Evolutionary conservation across 441 rosid species (phyloP), one percentile per base, ranked within the genome.

Genomic region (Dalechampia spathulata): DNA sequence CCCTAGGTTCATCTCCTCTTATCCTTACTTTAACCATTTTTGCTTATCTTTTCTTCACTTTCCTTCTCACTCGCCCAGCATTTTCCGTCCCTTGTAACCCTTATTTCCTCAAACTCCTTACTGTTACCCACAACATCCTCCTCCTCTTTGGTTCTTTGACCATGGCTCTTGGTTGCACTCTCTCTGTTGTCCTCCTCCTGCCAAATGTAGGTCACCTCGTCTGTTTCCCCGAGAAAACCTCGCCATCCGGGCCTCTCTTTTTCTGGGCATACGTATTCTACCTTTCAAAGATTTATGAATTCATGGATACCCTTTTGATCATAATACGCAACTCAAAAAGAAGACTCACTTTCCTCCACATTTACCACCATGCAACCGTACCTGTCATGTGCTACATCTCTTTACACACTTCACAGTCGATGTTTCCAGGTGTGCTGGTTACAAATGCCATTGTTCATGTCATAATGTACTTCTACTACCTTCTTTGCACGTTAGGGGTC

Each of bases 331-430:
- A 75, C 8, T 82, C 88, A 6, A 26, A 16, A 60, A 70, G 62
- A 48, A 65, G 92, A 62, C 69, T 85, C 39, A 79, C 86, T 3
- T 85, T 85, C 66, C 88, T 85, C 65, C 92, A 85, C 67, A 75
- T 85, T 2, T 85, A 79, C 61, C 88, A 85, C 67, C 88, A 85
- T 52, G 66, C 83, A 0, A 73, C 83, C 1, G 84, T 80, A 1
- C 43, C 77, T 3, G 60, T 85, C 48, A 79, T 82, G 88, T 85
- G 86, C 46, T 85, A 78, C 52, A 47, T 82, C 2, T 78, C 81
- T 61, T 32, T 85, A 1, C 19, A 47, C 23, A 78, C 77, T 17
- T 58, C 76, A 12, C 88, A 82, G 68, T 76, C 88, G 2, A 56
- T 78, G 66, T 85, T 79, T 43, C 86, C 86, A 1, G 63, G 78